Conservation (phyloP, 305 asterid genomes). For the Fraxinus paxiana region DNA sequence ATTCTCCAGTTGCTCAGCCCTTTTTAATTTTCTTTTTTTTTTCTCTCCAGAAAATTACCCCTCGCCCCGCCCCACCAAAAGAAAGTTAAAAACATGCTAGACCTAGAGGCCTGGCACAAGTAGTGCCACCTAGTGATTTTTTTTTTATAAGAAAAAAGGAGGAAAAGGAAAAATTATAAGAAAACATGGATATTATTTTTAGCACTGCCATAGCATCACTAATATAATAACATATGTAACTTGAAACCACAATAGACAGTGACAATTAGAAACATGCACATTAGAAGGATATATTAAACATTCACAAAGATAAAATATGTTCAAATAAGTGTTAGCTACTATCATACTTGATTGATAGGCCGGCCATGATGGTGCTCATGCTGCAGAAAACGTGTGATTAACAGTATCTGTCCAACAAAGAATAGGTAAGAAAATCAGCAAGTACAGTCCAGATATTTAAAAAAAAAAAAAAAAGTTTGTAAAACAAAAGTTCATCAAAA, state of each 20-base stretch:
- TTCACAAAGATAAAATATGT: conserved; percentile 13
- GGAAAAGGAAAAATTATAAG: neutral
- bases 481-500: neutral
- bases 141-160: neutral
- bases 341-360: conserved; percentile 66
- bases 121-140: neutral
- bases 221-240: neutral
- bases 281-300: neutral
- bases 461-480: neutral
- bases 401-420: conserved; percentile 53
- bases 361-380: conserved; percentile 96
- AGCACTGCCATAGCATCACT: conserved; percentile 4
- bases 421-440: conserved; percentile 26
- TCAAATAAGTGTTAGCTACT: conserved; percentile 20
- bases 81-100: neutral
- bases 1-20: neutral
- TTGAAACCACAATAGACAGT: conserved; percentile 9
- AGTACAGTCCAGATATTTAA: conserved; percentile 13
- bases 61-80: neutral
- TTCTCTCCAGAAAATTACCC: neutral
- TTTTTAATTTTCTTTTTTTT: neutral
- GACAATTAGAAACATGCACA: conserved; percentile 12
- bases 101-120: neutral
- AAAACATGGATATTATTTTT: neutral
- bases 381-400: conserved; percentile 93